These are phyloP conservation scores for Nepenthes alata DNA, from an alignment of 179 eudicot genomes.

Conservation along the genomic window DNA sequence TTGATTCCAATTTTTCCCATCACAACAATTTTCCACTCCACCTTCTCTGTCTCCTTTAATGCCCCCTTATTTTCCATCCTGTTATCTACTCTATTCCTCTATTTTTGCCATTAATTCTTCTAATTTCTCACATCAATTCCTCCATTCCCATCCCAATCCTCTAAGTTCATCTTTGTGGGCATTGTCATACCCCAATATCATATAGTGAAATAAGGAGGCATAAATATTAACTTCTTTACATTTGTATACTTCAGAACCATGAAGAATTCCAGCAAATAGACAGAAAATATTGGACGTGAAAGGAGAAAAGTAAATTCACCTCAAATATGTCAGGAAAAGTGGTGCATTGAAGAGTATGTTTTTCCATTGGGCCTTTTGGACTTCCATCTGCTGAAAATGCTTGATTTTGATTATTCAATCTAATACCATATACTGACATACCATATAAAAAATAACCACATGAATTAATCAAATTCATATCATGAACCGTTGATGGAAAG, in stretches of 20 bases:
- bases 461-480: too few relatives aligned
- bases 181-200: neutral
- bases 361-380: constrained; percentile 18
- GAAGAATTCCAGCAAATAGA: neutral
- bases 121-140: neutral
- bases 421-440: too few relatives aligned
- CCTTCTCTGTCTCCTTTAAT: neutral
- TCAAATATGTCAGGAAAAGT: constrained; percentile 30
- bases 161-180: neutral
- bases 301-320: constrained; percentile 11
- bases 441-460: too few relatives aligned
- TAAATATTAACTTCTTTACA: neutral
- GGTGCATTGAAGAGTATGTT: constrained; percentile 15
- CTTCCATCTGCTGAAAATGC: constrained; percentile 15
- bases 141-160: neutral
- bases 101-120: neutral
- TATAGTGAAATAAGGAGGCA: neutral
- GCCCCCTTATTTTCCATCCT: neutral
- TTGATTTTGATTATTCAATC: neutral
- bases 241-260: neutral
- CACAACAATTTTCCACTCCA: neutral
- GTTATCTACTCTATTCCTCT: too few relatives aligned
- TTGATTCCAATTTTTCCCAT: neutral
- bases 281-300: neutral
- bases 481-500: too few relatives aligned